Conservation (phyloP, 768 basidiomycete species). For the Mrakia blollopis region DNA sequence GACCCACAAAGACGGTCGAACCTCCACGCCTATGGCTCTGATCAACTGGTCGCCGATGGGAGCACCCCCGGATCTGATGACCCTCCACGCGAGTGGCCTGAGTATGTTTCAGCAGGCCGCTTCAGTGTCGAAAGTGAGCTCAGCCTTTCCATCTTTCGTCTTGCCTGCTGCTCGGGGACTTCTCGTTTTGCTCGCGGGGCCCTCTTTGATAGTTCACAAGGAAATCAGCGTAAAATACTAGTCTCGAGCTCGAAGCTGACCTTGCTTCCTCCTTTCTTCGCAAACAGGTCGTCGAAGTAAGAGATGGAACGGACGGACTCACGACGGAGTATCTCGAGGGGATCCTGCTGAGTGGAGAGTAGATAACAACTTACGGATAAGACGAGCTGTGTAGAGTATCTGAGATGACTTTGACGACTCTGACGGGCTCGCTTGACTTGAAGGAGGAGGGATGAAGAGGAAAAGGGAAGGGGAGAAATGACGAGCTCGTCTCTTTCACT, state of each 20-base stretch:
- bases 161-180: neutral
- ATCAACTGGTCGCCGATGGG: constrained; percentile 25
- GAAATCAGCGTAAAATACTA: no score
- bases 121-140: constrained; percentile 17
- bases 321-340: constrained; percentile 21
- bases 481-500: no score
- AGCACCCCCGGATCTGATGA: constrained; percentile 4
- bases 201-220: no score
- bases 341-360: constrained; percentile 7
- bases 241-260: neutral
- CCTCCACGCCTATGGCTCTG: constrained; percentile 12
- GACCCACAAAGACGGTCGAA: constrained; percentile 25
- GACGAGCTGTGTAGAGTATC: no score
- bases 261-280: neutral
- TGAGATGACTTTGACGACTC: no score
- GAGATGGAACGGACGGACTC: constrained; percentile 19
- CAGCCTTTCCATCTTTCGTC: neutral
- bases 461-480: no score
- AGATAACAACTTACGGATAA: neutral
- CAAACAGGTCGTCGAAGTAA: constrained; percentile 24
- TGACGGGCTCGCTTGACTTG: no score
- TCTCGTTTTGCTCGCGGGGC: no score
- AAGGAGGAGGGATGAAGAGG: no score
- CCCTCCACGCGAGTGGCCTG: constrained; percentile 21
- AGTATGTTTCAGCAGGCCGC: constrained; percentile 10